Evolutionary conservation across 2,329 filamentous ascomycete species (phyloP).

Genomic region (Monosporascus cannonballus): DNA sequence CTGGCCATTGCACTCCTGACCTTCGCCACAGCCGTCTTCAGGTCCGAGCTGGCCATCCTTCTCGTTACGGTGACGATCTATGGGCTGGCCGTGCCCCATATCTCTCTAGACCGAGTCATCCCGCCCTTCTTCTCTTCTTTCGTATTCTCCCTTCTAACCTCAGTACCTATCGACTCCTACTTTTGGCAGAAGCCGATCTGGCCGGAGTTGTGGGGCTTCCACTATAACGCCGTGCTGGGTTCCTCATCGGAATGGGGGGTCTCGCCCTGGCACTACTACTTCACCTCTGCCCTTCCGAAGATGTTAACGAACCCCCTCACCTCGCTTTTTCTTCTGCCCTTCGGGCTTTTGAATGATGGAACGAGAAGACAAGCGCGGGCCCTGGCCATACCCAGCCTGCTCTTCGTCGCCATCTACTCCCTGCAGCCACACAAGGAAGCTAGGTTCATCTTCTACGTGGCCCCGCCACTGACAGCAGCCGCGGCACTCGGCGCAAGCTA

Average conservation of each 20-base stretch:
- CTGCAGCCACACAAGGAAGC: conserved; percentile 92
- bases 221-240: conserved; percentile 83
- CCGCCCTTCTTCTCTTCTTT: conserved; percentile 61
- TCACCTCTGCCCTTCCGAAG: conserved; percentile 71
- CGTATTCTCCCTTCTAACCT: conserved; percentile 59
- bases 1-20: conserved; percentile 71
- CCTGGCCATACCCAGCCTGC: conserved; percentile 59
- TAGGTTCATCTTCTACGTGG: conserved; percentile 85
- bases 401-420: conserved; percentile 77
- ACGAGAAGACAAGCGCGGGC: conserved; percentile 36
- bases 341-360: conserved; percentile 43
- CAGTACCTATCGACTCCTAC: conserved; percentile 78
- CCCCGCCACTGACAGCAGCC: conserved; percentile 74
- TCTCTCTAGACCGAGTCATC: conserved; percentile 41
- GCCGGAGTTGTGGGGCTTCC: conserved; percentile 86
- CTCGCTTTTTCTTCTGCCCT: conserved; percentile 47
- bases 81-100: conserved; percentile 42
- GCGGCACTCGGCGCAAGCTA: conserved; percentile 69
- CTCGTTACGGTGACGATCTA: conserved; percentile 62
- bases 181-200: conserved; percentile 87
- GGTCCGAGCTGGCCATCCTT: conserved; percentile 80
- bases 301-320: conserved; percentile 75
- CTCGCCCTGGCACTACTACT: conserved; percentile 82
- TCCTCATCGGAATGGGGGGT: conserved; percentile 84
- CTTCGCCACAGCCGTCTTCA: conserved; percentile 76